phyloP scores from a whole-genome alignment of 352 stramenopile genomes.

The Globisporangium barbulae region DNA sequence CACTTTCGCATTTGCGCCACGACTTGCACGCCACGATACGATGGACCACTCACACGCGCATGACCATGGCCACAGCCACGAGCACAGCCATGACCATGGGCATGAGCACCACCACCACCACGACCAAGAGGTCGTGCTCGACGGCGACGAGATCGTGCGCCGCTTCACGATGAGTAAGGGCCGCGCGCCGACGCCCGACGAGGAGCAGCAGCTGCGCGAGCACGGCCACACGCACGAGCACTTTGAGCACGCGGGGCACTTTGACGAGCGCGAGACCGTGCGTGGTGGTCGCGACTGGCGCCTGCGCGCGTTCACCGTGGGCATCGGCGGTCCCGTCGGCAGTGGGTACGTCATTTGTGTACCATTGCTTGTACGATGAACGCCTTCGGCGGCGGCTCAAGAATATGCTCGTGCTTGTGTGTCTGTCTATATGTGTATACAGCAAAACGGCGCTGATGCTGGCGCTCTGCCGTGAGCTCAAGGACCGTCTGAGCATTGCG shows the following conservation, averaged over 20 bases:
- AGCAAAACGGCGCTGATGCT: constrained; percentile 96
- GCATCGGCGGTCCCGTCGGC: constrained; percentile 95
- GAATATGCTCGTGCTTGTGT: background rate
- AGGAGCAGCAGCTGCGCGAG: constrained; percentile 74
- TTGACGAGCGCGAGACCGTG: constrained; percentile 56
- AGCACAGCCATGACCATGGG: constrained; percentile 22
- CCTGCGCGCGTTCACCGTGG: constrained; percentile 92
- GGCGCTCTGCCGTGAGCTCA: constrained; percentile 87
- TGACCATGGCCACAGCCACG: constrained; percentile 8
- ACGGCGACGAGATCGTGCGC: constrained; percentile 64
- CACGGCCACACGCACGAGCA: constrained; percentile 89
- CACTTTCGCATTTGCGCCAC: background rate
- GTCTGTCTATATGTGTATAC: background rate
- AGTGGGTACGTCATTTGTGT: constrained; percentile 38
- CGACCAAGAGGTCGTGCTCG: constrained; percentile 28
- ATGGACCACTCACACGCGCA: constrained; percentile 24
- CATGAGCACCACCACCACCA: constrained; percentile 27
- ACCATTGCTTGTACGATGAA: background rate
- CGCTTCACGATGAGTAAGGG: constrained; percentile 62
- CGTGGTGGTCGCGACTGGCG: constrained; percentile 64
- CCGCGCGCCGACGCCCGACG: constrained; percentile 61
- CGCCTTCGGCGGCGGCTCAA: background rate
- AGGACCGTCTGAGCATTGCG: constrained; percentile 75
- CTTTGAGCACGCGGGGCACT: constrained; percentile 77
- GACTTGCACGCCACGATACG: background rate